Evolutionary conservation across 2,329 filamentous ascomycete genomes (phyloP).

Genomic region (Aspergillus oerlinghausenensis): DNA sequence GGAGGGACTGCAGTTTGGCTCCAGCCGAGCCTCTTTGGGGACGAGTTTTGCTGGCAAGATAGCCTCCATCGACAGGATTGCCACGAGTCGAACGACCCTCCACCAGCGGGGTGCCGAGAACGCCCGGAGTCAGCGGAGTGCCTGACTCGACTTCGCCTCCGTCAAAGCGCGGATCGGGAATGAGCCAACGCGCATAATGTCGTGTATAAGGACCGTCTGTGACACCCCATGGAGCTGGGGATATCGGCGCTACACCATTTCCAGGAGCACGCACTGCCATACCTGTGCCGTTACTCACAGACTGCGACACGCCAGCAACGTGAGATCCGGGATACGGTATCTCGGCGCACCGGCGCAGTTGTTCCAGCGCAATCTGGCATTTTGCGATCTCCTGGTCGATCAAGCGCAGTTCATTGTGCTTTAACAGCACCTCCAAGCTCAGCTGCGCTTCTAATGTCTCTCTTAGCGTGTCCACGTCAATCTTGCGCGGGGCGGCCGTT

Average conservation of each 20-base stretch:
- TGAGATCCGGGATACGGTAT: constrained; percentile 79
- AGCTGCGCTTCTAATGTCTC: constrained; percentile 81
- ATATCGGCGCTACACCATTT: constrained; percentile 64
- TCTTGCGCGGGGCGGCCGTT: constrained; percentile 18
- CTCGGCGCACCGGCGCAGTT: constrained; percentile 84
- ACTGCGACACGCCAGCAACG: constrained; percentile 54
- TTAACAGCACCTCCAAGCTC: constrained; percentile 84
- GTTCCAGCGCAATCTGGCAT: constrained; percentile 88
- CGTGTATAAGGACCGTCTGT: constrained; percentile 87
- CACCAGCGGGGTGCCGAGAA: constrained; percentile 41
- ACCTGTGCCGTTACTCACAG: constrained; percentile 71
- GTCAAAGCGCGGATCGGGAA: constrained; percentile 84
- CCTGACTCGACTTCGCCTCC: constrained; percentile 45
- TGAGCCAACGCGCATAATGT: constrained; percentile 93
- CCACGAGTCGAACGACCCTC: constrained; percentile 79
- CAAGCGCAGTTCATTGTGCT: constrained; percentile 88
- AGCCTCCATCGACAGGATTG: constrained; percentile 56
- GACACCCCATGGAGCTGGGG: constrained; percentile 85
- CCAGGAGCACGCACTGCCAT: constrained; percentile 59
- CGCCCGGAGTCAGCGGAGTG: constrained; percentile 15
- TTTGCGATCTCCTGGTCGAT: constrained; percentile 97
- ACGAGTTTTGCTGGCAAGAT: constrained; percentile 52
- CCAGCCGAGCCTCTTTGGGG: constrained; percentile 56
- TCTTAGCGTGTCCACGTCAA: constrained; percentile 50
- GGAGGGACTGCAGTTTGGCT: constrained; percentile 64